A percentile compares a stretch with the other conserved stretches of the same genome.
These are phyloP conservation scores for Diospyros lotus DNA, from an alignment of 148 eudicot genomes.

Conservation along the genomic window DNA sequence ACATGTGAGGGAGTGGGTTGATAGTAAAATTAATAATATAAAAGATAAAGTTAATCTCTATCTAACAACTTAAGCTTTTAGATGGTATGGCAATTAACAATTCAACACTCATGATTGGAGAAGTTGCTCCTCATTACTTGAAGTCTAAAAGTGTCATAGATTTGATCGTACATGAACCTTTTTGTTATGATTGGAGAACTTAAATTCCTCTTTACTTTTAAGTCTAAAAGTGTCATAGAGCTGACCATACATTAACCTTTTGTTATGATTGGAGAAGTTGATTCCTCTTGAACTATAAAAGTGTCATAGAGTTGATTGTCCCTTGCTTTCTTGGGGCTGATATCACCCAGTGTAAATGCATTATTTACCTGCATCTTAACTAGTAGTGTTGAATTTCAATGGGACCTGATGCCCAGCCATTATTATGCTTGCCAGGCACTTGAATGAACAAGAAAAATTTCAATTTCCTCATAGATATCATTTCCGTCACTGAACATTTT, in stretches of 20 bases:
- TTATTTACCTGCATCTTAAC: slow-evolving; percentile 4
- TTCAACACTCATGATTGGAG: too few species aligned
- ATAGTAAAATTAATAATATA: too few species aligned
- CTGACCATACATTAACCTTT: neutral
- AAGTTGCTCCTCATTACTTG: too few species aligned
- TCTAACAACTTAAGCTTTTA: too few species aligned
- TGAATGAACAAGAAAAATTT: neutral
- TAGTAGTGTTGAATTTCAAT: neutral
- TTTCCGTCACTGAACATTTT: neutral
- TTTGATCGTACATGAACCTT: too few species aligned
- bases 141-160: too few species aligned
- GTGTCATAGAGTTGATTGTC: neutral
- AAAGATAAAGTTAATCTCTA: too few species aligned
- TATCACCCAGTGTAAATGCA: neutral
- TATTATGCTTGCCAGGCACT: neutral
- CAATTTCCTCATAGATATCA: neutral
- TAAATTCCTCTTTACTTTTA: neutral
- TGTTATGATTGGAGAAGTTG: neutral
- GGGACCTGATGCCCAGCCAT: neutral
- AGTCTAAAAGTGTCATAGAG: neutral
- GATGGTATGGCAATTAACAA: too few species aligned
- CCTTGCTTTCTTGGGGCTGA: neutral
- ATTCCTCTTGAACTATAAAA: neutral
- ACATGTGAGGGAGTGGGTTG: too few species aligned
- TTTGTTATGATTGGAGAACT: neutral